phyloP scores from a whole-genome alignment of 176 grass and related monocot genomes.

The Rhynchospora pubera region DNA sequence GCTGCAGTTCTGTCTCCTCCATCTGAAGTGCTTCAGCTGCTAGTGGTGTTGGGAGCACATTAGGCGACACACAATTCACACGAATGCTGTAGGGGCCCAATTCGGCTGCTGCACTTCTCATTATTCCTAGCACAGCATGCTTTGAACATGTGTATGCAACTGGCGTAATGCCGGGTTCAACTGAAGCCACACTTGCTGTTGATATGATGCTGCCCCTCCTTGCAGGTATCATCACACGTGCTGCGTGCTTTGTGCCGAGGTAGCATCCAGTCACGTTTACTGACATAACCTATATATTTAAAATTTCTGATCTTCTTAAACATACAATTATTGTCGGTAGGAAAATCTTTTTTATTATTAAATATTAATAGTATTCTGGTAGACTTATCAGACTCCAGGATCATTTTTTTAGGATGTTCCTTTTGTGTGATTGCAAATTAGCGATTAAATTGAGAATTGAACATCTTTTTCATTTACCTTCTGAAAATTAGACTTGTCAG shows the following conservation, averaged over 20 bases:
- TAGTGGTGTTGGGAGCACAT: constrained; percentile 9
- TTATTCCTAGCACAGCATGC: constrained; percentile 28
- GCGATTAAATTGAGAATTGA: neutral
- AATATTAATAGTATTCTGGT: too few species aligned
- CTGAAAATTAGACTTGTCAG: constrained; percentile 24
- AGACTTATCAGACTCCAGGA: too few species aligned
- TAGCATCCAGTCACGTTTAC: constrained; percentile 10
- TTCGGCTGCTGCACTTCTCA: constrained; percentile 27
- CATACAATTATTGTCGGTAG: too few species aligned
- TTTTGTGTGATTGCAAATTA: neutral
- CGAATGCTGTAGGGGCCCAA: constrained; percentile 24
- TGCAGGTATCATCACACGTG: constrained; percentile 29
- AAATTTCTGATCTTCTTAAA: neutral
- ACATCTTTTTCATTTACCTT: neutral
- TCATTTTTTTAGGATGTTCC: neutral
- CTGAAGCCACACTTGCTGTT: neutral
- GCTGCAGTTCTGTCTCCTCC: neutral
- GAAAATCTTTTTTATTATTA: too few species aligned
- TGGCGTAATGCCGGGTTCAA: neutral
- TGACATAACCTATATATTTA: constrained; percentile 7
- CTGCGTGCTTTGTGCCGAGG: constrained; percentile 34
- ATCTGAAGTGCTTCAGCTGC: neutral
- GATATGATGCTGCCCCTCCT: constrained; percentile 3
- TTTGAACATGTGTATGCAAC: constrained; percentile 27
- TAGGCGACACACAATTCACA: constrained; percentile 35